Conservation (phyloP, 1,139 yeast species). For the Taiozyma sp. region DNA sequence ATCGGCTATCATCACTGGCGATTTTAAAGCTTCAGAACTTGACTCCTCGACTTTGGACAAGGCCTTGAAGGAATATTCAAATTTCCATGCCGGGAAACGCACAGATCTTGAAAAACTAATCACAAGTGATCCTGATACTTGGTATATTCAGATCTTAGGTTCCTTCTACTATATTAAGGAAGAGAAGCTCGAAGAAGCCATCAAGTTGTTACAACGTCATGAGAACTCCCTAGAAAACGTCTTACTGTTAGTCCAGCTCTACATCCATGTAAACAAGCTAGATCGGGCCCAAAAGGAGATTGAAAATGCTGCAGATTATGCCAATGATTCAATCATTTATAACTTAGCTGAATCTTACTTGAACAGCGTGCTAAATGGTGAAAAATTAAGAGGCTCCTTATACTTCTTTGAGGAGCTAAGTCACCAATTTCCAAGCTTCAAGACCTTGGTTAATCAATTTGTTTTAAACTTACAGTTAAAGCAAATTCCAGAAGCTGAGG, state of each 20-base stretch:
- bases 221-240: slow-evolving; percentile 19
- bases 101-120: slow-evolving; percentile 13
- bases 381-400: slow-evolving; percentile 54
- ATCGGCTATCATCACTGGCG: slow-evolving; percentile 11
- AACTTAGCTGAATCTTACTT: slow-evolving; percentile 70
- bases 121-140: slow-evolving; percentile 2
- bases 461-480: slow-evolving; percentile 41
- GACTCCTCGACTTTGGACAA: slow-evolving; percentile 1
- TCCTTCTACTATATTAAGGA: slow-evolving; percentile 12
- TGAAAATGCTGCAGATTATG: slow-evolving; percentile 32
- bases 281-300: slow-evolving; percentile 16
- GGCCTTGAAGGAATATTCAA: slow-evolving; percentile 10
- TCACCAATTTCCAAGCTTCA: slow-evolving; percentile 44
- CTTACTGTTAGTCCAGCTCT: slow-evolving; percentile 16
- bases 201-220: slow-evolving; percentile 14
- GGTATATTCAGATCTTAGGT: slow-evolving; percentile 17
- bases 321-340: slow-evolving; percentile 64
- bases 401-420: slow-evolving; percentile 73
- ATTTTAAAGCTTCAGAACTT: slow-evolving; percentile 7
- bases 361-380: slow-evolving; percentile 49
- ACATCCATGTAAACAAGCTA: slow-evolving; percentile 12
- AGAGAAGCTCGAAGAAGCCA: slow-evolving; percentile 16
- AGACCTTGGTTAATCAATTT: slow-evolving; percentile 42
- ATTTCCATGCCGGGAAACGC: slow-evolving; percentile 9
- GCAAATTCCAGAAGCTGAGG: slow-evolving; percentile 44